Base-by-base conservation (phyloP, 257 asterid genomes). In the Solanum chiquidenum region DNA sequence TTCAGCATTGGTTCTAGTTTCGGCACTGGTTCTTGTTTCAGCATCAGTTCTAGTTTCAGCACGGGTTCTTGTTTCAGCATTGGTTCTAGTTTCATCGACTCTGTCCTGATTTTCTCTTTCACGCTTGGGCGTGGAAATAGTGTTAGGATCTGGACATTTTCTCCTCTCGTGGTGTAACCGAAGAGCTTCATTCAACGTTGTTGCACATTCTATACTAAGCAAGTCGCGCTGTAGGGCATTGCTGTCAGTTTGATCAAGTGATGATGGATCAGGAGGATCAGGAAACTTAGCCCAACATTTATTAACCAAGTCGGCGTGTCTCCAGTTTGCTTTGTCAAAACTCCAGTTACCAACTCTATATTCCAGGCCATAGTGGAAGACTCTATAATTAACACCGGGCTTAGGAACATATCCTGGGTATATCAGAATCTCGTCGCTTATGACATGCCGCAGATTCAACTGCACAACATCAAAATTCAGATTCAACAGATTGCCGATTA, bases 321-420 rank as follows among this genome's bases (percentile, higher is more conserved):
- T 93, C 96, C 95, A 96, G 88, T 94, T 94, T 38, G 99, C 99
- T 94, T 97, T 97, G 85, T 97, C 99, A 64, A 96, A 97, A 86
- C 97, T 96, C 99, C 98, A 94, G 84, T 93, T 89, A 34, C 98
- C 96, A 44, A 97, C 96, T 87, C 94, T 86, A 88, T 94, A 97
- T 77, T 97, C 99, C 92, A 97, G 84, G 58, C 98, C 98, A 14
- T 97, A 96, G 89, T 97, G 99, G 83, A 95, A 94, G 69, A 96
- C 98, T 91, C 96, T 90, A 76, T 96, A 97, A 25, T 90, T 94
- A 74, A 93, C 97, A 64, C 95, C 95, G 14, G 95, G 95, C 3
- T 8, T 91, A 11, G 99, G 99, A 73, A 91, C 94, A 62, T 96
- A 94, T 52, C 99, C 99, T 0, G 99, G 98, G 92, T 96, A 96